phyloP scores from a whole-genome alignment of 148 eudicot genomes.

The Chenopodium album region DNA sequence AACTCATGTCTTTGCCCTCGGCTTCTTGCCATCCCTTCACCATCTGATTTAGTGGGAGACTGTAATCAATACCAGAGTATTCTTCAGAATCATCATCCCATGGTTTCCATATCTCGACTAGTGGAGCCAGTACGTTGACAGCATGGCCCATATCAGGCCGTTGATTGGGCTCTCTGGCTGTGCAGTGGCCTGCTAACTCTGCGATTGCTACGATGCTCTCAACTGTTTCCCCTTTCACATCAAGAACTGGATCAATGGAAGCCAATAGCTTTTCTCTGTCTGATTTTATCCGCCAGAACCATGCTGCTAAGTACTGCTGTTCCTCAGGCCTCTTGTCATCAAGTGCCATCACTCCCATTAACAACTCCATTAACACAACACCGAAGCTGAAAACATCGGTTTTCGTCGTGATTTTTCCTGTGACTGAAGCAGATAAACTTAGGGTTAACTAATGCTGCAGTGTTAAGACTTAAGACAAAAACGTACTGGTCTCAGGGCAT shows the following conservation, averaged over 20 bases:
- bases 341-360: constrained; percentile 87
- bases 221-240: constrained; percentile 51
- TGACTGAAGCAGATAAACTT: constrained; percentile 49
- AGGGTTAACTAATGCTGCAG: background rate
- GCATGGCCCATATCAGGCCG: constrained; percentile 96
- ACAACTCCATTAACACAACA: constrained; percentile 84
- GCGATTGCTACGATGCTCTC: constrained; percentile 64
- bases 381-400: constrained; percentile 93
- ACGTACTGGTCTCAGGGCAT: too few relatives aligned
- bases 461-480: background rate
- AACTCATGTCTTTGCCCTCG: constrained; percentile 71
- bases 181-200: constrained; percentile 92
- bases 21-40: constrained; percentile 97
- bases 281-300: constrained; percentile 84
- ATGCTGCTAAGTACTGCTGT: constrained; percentile 83
- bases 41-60: constrained; percentile 90
- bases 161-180: constrained; percentile 82
- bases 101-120: constrained; percentile 95
- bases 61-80: constrained; percentile 84
- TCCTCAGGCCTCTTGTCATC: constrained; percentile 87
- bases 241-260: constrained; percentile 66
- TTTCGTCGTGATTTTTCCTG: constrained; percentile 92
- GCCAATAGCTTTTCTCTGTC: constrained; percentile 62
- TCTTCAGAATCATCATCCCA: constrained; percentile 73
- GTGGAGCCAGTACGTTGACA: constrained; percentile 71